Evolutionary conservation across 2,329 filamentous ascomycete species (phyloP).

Genomic region (Pestalotiopsis sp.): DNA sequence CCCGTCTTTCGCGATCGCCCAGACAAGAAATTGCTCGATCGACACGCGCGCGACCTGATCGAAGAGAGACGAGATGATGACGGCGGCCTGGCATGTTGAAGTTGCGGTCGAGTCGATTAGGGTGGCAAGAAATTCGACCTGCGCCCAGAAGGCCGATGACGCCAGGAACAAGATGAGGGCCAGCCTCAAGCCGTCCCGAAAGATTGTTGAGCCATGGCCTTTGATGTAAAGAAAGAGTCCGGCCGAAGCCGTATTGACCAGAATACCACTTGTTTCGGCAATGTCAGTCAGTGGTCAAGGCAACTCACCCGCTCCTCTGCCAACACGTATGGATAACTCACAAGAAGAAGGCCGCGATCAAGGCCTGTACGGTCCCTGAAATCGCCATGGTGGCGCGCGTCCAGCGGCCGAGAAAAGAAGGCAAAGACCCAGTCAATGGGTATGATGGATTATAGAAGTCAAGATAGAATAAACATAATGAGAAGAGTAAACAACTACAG

Average conservation of each 20-base stretch:
- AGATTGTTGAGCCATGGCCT: slow-evolving; percentile 49
- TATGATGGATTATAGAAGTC: slow-evolving; percentile 32
- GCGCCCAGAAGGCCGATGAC: slow-evolving; percentile 55
- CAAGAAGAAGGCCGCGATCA: slow-evolving; percentile 58
- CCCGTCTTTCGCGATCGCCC: slow-evolving; percentile 46
- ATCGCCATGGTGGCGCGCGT: slow-evolving; percentile 44
- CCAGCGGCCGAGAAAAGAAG: slow-evolving; percentile 27
- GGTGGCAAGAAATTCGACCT: slow-evolving; percentile 51
- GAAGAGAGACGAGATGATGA: slow-evolving; percentile 55
- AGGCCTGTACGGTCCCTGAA: slow-evolving; percentile 45
- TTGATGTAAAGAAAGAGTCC: slow-evolving; percentile 47
- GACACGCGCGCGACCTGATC: slow-evolving; percentile 58
- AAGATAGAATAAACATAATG: slow-evolving; percentile 29
- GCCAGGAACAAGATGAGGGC: slow-evolving; percentile 59
- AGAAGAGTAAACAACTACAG: neutral
- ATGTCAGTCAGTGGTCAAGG: neutral
- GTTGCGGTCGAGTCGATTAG: slow-evolving; percentile 44
- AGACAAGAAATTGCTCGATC: slow-evolving; percentile 56
- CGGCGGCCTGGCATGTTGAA: slow-evolving; percentile 51
- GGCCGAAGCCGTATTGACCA: slow-evolving; percentile 53
- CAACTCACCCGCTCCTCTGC: neutral
- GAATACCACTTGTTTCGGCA: slow-evolving; percentile 45
- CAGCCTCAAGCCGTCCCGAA: slow-evolving; percentile 64
- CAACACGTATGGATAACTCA: slow-evolving; percentile 35
- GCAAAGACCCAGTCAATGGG: slow-evolving; percentile 50